These are phyloP conservation scores for Ceratocystis ficicola DNA, from an alignment of 2,329 filamentous ascomycete genomes.

Conservation along the genomic window DNA sequence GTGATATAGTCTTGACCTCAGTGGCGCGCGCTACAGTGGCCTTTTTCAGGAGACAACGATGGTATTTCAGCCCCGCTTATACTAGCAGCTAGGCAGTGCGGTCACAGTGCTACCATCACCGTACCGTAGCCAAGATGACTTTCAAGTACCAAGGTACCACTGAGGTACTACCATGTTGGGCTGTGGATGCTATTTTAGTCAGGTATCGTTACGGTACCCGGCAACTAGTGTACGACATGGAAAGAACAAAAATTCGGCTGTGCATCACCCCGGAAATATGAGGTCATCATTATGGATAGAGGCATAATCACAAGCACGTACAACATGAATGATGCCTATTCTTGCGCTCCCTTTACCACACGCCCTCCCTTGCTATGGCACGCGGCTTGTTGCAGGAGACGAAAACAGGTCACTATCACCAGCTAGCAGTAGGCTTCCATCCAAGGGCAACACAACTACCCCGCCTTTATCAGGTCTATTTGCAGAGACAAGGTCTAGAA, in stretches of 20 bases:
- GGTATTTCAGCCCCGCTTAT: too few species aligned
- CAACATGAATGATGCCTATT: neutral
- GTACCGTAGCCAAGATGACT: too few species aligned
- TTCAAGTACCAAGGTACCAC: too few species aligned
- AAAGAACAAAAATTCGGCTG: neutral
- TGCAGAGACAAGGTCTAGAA: neutral
- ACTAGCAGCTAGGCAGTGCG: too few species aligned
- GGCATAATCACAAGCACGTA: neutral
- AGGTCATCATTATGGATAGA: neutral
- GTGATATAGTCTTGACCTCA: neutral
- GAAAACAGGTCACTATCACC: neutral
- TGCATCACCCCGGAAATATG: neutral
- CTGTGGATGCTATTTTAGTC: too few species aligned
- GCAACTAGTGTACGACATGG: neutral
- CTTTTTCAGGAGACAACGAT: too few species aligned
- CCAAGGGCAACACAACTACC: neutral
- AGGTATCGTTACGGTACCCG: too few species aligned
- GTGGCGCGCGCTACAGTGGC: too few species aligned
- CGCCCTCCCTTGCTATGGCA: too few species aligned
- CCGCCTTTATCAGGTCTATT: neutral
- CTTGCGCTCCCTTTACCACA: neutral
- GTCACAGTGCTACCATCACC: too few species aligned
- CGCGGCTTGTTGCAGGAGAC: conserved; percentile 5
- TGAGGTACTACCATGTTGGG: too few species aligned
- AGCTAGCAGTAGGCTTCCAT: neutral